Evolutionary conservation across 2,329 filamentous ascomycete species (phyloP), one percentile per base, ranked within the genome.

Genomic region (Fusarium sp.): DNA sequence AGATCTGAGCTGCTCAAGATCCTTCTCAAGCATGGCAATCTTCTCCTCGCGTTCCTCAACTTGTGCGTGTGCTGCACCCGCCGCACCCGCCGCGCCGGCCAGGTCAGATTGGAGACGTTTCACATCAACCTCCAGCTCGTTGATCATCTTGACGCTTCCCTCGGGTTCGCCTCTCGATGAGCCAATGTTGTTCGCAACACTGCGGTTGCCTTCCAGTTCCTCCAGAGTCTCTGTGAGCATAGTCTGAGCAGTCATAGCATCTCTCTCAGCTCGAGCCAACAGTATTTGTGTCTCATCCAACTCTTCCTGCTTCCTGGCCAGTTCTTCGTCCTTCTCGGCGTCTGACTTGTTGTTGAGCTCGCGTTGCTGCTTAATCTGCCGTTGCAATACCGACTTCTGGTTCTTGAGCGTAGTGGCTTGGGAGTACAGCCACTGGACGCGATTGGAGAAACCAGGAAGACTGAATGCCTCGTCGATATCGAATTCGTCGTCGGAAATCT

Each of bases 331-430:
- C 73, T 90, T 88, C 63, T 90, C 85, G 20, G 87, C 84, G 69
- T 97, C 93, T 2, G 93, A 94, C 75, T 94, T 94, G 81, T 86
- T 94, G 80, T 97, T 97, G 58, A 97, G 86, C 75, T 97, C 93
- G 60, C 94, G 91, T 79, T 98, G 95, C 77, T 98, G 94, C 80
- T 97, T 95, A 74, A 97, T 95, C 77, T 98, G 94, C 43, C 94
- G 89, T 74, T 95, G 91, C 10, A 98, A 85, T 22, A 97, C 94
- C 48, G 89, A 88, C 76, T 97, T 96, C 76, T 98, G 94, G 72
- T 97, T 92, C 65, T 92, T 90, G 35, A 97, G 82, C 20, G 87
- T 87, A 19, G 90, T 91, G n/a, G 93, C 87, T 60, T 93, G 91
- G 40, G 85, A 84, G 75, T 94, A 93, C 6, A 97, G 82, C 80